Evolutionary conservation across 441 rosid species (phyloP), one percentile per base, ranked within the genome.

Genomic region (Isatis lusitanica): DNA sequence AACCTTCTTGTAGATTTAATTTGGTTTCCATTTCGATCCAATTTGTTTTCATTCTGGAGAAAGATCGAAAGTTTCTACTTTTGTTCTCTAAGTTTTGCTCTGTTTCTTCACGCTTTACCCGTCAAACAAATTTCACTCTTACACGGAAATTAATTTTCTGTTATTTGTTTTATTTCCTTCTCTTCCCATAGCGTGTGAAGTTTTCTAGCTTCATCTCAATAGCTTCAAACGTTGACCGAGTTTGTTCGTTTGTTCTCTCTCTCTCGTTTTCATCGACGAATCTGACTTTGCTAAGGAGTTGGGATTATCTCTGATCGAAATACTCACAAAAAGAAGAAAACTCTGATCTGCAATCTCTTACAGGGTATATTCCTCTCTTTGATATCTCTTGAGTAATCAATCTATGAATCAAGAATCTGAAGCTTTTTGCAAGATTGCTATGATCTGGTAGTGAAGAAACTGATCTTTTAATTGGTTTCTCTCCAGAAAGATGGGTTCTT

Each of bases 401-500:
- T n/a, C n/a, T n/a, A 11, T 30, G 21, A 46, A 46, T 61, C 2
- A 4, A 0, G 31, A 10, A 10, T 55, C 5, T 65, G 58, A 8
- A 30, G 17, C 21, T 35, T 44, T 55, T 44, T 55, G 33, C 40
- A 73, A 38, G 60, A 38, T 50, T 35, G 12, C 65, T 11, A 17
- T 47, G 13, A 9, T 18, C 9, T 38, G 43, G n/a, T 48, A 48
- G 24, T 38, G 40, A 61, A 40, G 51, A 61, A 61, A 55, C 50
- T 55, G 40, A 61, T 75, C 28, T 52, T 52, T 10, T 50, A 46
- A 63, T 39, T 36, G 3, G 3, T 61, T 42, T 56, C n/a, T 63
- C n/a, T 48, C n/a, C 31, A 63, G 13, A 55, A 35, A 71, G 35
- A 92, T 94, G 98, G 97, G 98, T 58, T 94, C 98, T 73, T 94